Evolutionary conservation across 176 grass and related monocot species (phyloP).

Genomic region (Zoysia pacifica): DNA sequence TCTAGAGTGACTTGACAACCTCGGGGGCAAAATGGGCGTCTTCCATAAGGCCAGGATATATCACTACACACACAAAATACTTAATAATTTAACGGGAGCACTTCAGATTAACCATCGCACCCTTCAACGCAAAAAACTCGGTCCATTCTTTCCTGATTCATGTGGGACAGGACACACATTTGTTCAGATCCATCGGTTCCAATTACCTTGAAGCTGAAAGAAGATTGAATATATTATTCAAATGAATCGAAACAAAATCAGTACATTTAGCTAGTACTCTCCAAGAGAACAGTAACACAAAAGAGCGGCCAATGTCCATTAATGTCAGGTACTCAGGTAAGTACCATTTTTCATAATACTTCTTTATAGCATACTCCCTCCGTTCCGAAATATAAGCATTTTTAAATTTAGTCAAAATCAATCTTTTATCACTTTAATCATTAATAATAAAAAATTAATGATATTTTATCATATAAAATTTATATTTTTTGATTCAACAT

Average conservation of each 20-base stretch:
- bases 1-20: constrained; percentile 41
- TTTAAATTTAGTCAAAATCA: too few relatives aligned
- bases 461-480: too few relatives aligned
- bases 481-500: too few relatives aligned
- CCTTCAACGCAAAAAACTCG: constrained; percentile 18
- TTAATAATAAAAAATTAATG: too few relatives aligned
- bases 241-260: not conserved
- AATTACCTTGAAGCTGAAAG: constrained; percentile 42
- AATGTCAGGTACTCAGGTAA: too few relatives aligned
- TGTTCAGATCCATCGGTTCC: constrained; percentile 37
- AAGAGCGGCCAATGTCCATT: not conserved
- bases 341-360: not conserved
- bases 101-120: constrained; percentile 19
- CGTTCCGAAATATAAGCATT: too few relatives aligned
- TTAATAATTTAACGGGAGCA: constrained; percentile 22
- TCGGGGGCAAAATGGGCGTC: constrained; percentile 47
- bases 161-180: not conserved
- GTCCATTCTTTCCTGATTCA: constrained; percentile 7
- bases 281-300: not conserved
- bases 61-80: constrained; percentile 41
- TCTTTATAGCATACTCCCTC: not conserved
- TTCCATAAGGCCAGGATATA: constrained; percentile 36
- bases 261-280: not conserved
- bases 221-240: not conserved
- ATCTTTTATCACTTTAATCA: too few relatives aligned